These are phyloP conservation scores for Leccinum subgranulosum DNA, from an alignment of 768 basidiomycete genomes.

Conservation along the genomic window DNA sequence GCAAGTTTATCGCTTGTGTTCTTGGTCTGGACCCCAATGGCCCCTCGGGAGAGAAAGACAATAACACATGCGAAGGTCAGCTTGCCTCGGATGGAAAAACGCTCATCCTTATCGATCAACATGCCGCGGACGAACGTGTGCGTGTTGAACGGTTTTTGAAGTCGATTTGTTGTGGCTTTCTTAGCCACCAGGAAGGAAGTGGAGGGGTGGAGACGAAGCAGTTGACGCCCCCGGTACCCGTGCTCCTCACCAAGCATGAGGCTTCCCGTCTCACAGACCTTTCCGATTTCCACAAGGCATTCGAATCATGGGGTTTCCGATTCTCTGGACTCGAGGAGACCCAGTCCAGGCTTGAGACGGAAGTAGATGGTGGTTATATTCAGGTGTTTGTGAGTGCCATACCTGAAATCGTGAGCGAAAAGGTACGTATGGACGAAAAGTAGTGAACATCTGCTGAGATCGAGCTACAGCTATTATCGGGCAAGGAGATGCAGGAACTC, in stretches of 20 bases:
- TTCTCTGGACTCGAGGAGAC: conserved; percentile 41
- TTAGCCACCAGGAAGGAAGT: conserved; percentile 36
- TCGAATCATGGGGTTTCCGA: conserved; percentile 68
- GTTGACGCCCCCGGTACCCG: conserved; percentile 52
- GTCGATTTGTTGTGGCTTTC: conserved; percentile 69
- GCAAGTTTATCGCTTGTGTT: conserved; percentile 84
- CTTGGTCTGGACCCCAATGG: conserved; percentile 32
- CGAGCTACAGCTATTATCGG: conserved; percentile 51
- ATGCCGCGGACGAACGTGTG: conserved; percentile 96
- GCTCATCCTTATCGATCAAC: conserved; percentile 90
- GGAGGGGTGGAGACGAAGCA: conserved; percentile 38
- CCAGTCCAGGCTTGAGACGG: conserved; percentile 21
- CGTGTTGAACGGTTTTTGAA: conserved; percentile 82
- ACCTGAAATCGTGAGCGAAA: conserved; percentile 70
- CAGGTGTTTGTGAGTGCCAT: conserved; percentile 63
- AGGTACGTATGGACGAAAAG: conserved; percentile 37
- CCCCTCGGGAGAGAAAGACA: conserved; percentile 12
- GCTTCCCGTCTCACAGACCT: conserved; percentile 46
- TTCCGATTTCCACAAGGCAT: conserved; percentile 41
- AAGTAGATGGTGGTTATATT: conserved; percentile 40
- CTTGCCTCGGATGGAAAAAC: conserved; percentile 21
- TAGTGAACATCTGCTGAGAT: conserved; percentile 7
- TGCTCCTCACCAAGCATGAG: conserved; percentile 69
- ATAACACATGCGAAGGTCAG: conserved; percentile 13
- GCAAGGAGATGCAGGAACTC: conserved; percentile 71